phyloP scores from a whole-genome alignment of 345 rosid genomes.

The Fremontodendron californicum region DNA sequence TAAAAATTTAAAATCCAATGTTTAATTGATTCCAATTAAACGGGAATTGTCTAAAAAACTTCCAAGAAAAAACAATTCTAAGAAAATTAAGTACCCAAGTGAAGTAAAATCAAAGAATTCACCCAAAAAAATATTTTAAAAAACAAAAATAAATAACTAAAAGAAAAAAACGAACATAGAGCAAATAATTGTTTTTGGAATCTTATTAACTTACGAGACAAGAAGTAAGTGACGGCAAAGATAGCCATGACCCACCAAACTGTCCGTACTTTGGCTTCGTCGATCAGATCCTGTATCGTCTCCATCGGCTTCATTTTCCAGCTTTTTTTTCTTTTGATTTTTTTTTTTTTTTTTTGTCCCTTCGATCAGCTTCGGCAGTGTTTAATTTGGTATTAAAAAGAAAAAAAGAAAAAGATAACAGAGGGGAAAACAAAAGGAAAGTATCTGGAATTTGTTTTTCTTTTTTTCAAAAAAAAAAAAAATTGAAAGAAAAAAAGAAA shows the following conservation, averaged over 20 bases:
- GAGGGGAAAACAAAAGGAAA: not conserved
- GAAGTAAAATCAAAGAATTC: not conserved
- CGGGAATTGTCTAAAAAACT: not conserved
- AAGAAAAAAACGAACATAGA: not conserved
- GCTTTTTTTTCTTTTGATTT: not conserved
- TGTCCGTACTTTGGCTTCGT: slow-evolving; percentile 88
- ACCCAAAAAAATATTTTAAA: not conserved
- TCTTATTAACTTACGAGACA: slow-evolving; percentile 61
- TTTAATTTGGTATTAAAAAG: not conserved
- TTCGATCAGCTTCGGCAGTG: not conserved
- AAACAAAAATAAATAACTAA: not conserved
- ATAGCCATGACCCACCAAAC: slow-evolving; percentile 82
- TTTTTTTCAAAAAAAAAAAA: not conserved
- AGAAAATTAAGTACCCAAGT: not conserved
- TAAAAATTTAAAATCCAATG: not conserved
- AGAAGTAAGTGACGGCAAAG: slow-evolving; percentile 71
- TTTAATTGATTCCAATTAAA: not conserved
- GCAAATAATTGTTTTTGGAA: not conserved
- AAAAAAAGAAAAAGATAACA: not conserved
- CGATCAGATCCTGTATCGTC: slow-evolving; percentile 90
- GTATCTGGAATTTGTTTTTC: not conserved
- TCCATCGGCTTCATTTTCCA: slow-evolving; percentile 65
- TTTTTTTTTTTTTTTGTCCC: not conserved
- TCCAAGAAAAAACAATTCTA: not conserved
- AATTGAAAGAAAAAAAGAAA: not conserved